Evolutionary conservation across 2,329 filamentous ascomycete genomes (phyloP).

Genomic region (Fusarium torulosum): DNA sequence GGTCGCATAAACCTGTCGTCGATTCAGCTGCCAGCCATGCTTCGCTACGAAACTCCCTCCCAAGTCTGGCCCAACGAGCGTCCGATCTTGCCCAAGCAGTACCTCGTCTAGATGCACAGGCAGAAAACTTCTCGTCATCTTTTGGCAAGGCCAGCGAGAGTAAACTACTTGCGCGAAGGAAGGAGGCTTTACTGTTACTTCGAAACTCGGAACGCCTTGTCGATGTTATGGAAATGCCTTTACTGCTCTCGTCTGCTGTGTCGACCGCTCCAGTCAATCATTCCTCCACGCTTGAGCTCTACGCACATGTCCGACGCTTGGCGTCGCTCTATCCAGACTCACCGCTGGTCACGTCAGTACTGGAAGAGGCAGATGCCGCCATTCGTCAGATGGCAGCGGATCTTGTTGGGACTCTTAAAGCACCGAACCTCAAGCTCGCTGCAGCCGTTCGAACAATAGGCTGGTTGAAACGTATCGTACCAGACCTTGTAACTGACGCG

Average conservation of each 20-base stretch:
- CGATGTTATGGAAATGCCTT: slow-evolving; percentile 91
- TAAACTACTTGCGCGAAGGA: slow-evolving; percentile 77
- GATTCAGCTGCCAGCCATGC: slow-evolving; percentile 82
- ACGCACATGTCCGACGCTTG: slow-evolving; percentile 91
- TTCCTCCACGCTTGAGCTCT: slow-evolving; percentile 88
- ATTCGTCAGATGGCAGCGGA: slow-evolving; percentile 91
- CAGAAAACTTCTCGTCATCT: slow-evolving; percentile 82
- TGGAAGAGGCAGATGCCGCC: slow-evolving; percentile 82
- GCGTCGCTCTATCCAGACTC: slow-evolving; percentile 86
- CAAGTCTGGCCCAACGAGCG: slow-evolving; percentile 74
- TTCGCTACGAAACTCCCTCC: slow-evolving; percentile 79
- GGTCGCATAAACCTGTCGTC: slow-evolving; percentile 87
- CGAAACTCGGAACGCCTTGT: slow-evolving; percentile 90
- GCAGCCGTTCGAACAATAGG: slow-evolving; percentile 91
- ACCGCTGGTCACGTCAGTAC: slow-evolving; percentile 77
- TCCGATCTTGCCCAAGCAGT: slow-evolving; percentile 77
- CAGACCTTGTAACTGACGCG: slow-evolving; percentile 69
- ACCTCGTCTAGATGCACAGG: slow-evolving; percentile 82
- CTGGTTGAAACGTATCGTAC: slow-evolving; percentile 88
- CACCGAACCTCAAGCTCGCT: slow-evolving; percentile 85
- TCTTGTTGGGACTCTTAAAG: slow-evolving; percentile 81
- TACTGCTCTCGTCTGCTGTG: slow-evolving; percentile 84
- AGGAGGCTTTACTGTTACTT: slow-evolving; percentile 82
- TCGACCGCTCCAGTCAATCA: slow-evolving; percentile 77
- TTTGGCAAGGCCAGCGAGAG: slow-evolving; percentile 82